phyloP scores from a whole-genome alignment of 2,329 filamentous ascomycete species.

The Hymenoscyphus infarciens region DNA sequence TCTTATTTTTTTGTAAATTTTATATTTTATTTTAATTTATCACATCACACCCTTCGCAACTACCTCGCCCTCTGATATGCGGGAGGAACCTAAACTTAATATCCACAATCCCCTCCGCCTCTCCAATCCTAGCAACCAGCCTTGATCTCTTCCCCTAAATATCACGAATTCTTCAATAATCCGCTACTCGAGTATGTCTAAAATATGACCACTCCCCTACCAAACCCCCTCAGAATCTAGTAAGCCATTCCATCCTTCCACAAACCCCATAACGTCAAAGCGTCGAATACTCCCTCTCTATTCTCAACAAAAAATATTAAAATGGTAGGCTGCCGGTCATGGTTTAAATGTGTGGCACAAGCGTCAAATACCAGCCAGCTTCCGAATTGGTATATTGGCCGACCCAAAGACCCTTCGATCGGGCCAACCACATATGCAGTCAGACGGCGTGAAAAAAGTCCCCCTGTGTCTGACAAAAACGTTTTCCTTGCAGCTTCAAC shows the following conservation, averaged over 20 bases:
- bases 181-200: not conserved
- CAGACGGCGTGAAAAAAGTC: not conserved
- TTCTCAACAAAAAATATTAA: not conserved
- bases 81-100: no score
- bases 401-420: not conserved
- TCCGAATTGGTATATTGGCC: not conserved
- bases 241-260: not conserved
- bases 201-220: not conserved
- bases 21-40: not conserved
- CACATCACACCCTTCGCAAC: not conserved
- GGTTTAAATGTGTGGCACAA: not conserved
- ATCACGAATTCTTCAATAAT: not conserved
- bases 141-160: not conserved
- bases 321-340: not conserved
- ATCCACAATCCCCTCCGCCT: not conserved
- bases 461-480: not conserved
- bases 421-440: slow-evolving; percentile 2
- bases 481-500: not conserved
- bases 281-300: not conserved
- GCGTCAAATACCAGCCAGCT: not conserved
- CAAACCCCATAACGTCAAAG: not conserved
- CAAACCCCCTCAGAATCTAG: not conserved
- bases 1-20: no score
- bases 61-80: no score
- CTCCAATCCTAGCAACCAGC: not conserved